Evolutionary conservation across 306 rosid genomes (phyloP).

Genomic region (Lathyrus oleraceus): DNA sequence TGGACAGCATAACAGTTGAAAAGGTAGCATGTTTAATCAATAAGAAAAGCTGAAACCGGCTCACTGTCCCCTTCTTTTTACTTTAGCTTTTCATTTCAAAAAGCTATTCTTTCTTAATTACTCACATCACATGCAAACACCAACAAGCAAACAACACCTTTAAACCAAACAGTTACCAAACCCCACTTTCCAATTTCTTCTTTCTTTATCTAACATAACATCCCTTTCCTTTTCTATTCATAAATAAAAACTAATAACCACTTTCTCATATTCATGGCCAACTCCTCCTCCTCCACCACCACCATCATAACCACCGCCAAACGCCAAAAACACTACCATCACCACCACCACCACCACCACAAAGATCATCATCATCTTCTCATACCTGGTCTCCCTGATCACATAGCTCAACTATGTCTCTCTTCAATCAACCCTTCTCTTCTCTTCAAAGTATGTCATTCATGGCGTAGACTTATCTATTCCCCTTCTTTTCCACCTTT

Average conservation of each 20-base stretch:
- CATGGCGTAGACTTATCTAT: constrained; percentile 80
- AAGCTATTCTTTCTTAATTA: constrained; percentile 6
- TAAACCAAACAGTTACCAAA: constrained; percentile 9
- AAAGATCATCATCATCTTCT: constrained; percentile 25
- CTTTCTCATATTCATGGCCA: constrained; percentile 28
- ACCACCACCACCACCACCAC: neutral
- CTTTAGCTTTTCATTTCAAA: constrained; percentile 30
- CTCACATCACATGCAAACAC: constrained; percentile 13
- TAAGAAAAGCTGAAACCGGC: constrained; percentile 25
- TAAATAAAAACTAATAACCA: neutral
- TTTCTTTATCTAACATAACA: neutral
- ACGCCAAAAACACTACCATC: constrained; percentile 26
- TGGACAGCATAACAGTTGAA: constrained; percentile 44
- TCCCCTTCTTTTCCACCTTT: constrained; percentile 76
- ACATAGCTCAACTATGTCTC: constrained; percentile 69
- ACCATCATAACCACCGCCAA: constrained; percentile 1
- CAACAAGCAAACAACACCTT: constrained; percentile 24
- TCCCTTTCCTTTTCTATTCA: neutral
- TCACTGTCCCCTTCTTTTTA: neutral
- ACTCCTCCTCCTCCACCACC: neutral
- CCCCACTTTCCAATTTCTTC: neutral
- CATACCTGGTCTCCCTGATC: constrained; percentile 77
- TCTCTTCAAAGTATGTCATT: constrained; percentile 55
- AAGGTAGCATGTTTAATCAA: constrained; percentile 34
- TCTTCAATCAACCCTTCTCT: constrained; percentile 45